Evolutionary conservation across 495 filamentous ascomycete genomes (phyloP).

Genomic region (Chaetomium cochliodes): DNA sequence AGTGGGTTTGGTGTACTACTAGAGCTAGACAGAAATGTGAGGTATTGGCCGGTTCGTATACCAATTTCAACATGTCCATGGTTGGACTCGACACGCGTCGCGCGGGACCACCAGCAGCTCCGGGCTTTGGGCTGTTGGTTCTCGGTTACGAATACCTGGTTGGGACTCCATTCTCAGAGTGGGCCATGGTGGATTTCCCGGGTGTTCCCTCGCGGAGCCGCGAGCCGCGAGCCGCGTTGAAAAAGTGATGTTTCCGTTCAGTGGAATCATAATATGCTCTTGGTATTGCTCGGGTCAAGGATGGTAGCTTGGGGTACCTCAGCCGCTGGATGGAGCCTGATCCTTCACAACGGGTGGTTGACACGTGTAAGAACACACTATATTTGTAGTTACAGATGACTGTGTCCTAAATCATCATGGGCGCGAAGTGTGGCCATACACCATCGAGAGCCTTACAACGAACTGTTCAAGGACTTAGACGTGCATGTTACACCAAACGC

Average conservation of each 20-base stretch:
- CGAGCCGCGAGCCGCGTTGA: neutral
- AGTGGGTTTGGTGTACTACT: neutral
- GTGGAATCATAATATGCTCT: neutral
- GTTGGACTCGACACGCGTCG: neutral
- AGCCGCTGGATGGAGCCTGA: neutral
- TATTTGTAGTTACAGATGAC: neutral
- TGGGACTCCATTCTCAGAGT: neutral
- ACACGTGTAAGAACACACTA: constrained; percentile 3
- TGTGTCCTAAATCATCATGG: neutral
- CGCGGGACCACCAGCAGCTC: neutral
- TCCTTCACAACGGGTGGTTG: neutral
- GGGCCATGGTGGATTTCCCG: neutral
- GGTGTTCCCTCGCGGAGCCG: neutral
- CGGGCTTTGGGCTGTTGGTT: neutral
- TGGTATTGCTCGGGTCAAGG: neutral
- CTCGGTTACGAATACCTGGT: neutral
- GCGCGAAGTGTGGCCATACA: neutral
- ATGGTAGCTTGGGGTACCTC: neutral
- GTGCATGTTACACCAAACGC: too few species aligned
- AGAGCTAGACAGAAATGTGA: neutral
- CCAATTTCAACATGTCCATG: neutral
- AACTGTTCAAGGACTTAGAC: too few species aligned
- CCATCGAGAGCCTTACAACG: too few species aligned
- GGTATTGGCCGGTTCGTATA: constrained; percentile 2
- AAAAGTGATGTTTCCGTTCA: neutral